phyloP scores from a whole-genome alignment of 2,329 filamentous ascomycete genomes.

The Sporothrix sp. region DNA sequence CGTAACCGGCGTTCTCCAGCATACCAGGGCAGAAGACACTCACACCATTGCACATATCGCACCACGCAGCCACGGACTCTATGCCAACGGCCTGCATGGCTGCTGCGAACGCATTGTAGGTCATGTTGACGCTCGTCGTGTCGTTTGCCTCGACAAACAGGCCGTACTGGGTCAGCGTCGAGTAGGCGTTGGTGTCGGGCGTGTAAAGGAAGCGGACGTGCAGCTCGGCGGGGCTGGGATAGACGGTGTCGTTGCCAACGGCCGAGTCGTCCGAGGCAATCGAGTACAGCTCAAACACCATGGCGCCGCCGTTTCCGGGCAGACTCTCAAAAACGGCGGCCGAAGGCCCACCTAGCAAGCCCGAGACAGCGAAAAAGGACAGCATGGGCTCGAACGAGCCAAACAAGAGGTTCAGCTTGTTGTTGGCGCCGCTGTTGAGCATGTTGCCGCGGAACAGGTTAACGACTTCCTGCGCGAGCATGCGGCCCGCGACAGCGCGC shows the following conservation, averaged over 20 bases:
- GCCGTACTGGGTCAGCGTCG: slow-evolving; percentile 28
- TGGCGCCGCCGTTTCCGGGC: slow-evolving; percentile 61
- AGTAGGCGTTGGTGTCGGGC: slow-evolving; percentile 32
- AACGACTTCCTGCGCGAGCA: slow-evolving; percentile 37
- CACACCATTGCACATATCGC: slow-evolving; percentile 30
- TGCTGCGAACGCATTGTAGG: slow-evolving; percentile 30
- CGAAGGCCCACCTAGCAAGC: slow-evolving; percentile 40
- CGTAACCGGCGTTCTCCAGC: slow-evolving; percentile 7
- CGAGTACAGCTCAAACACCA: slow-evolving; percentile 61
- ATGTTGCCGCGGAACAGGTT: slow-evolving; percentile 34
- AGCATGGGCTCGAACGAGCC: slow-evolving; percentile 46
- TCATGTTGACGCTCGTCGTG: slow-evolving; percentile 26
- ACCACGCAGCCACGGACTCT: slow-evolving; percentile 32
- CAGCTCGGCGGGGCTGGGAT: slow-evolving; percentile 31
- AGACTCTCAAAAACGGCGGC: slow-evolving; percentile 38
- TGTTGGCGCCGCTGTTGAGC: slow-evolving; percentile 27
- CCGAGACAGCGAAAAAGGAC: slow-evolving; percentile 42
- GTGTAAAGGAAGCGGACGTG: slow-evolving; percentile 49
- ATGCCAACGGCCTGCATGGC: slow-evolving; percentile 30
- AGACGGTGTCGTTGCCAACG: slow-evolving; percentile 15
- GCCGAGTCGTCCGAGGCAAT: slow-evolving; percentile 22
- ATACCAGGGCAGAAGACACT: slow-evolving; percentile 30
- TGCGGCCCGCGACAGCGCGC: slow-evolving; percentile 44
- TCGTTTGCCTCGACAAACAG: slow-evolving; percentile 31
- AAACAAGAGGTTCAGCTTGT: slow-evolving; percentile 45